Base-by-base conservation (phyloP, 306 rosid genomes). In the Rosa multiflora region DNA sequence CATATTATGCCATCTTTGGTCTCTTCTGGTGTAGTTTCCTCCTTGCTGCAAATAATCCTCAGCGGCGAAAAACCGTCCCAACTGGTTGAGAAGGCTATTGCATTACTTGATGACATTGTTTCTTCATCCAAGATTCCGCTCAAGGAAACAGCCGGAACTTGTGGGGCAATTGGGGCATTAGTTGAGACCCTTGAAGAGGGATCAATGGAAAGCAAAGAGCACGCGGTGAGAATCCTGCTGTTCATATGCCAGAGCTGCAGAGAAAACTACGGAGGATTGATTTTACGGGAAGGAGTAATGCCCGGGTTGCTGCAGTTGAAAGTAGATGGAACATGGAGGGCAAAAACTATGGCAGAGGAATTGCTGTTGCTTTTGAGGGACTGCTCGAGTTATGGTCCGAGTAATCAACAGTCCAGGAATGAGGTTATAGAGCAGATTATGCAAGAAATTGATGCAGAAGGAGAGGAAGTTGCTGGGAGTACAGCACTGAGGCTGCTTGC, bases 291-390 rank as follows among this genome's bases (percentile, higher is more conserved):
- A 64, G 98, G 98, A n/a, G 94, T 86, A 32, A 88, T 93, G 91
- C 97, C 94, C 0, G 93, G 97, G 13, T 81, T 91, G 86, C 97
- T 93, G 81, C 94, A 93, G 90, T 78, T 93, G 80, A 89, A 89
- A 0, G 87, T 88, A 76, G 97, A 91, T 35, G 98, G 98, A 59
- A 89, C 98, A 2, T 12, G 87, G 87, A 79, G 85, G 49, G 94
- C 91, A 12, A 89, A 82, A 78, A 67, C 74, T 18, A 64, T 59
- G 80, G 89, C 98, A 23, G 21, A 76, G 42, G 88, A 93, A 61
- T n/a, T 90, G 85, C 37, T 91, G 80, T 74, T 91, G 66, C 94
- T 91, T 46, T 81, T 91, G 59, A 88, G 93, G 79, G 98, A 89
- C 12, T 73, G 89, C 82, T 79, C 91, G 0, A 78, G 69, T 37